These are phyloP conservation scores for Saccharomycopsis oosterbeekiorum DNA, from an alignment of 805 yeast genomes.

Conservation along the genomic window DNA sequence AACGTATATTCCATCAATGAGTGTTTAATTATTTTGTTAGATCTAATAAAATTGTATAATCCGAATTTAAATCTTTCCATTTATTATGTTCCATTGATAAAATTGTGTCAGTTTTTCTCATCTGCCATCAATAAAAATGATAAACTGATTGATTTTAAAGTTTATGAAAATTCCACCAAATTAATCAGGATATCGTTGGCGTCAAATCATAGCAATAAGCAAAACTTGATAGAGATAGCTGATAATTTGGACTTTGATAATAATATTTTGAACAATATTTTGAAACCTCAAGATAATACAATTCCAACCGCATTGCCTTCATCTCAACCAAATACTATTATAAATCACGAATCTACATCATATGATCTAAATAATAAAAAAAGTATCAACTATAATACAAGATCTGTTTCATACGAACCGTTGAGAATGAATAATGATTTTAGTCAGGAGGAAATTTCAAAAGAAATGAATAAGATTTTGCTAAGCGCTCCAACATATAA, in stretches of 20 bases:
- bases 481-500: constrained; percentile 27
- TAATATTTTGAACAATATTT: neutral
- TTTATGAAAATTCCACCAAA: constrained; percentile 1
- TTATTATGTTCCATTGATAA: constrained; percentile 19
- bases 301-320: neutral
- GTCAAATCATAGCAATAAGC: neutral
- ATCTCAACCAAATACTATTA: neutral
- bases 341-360: neutral
- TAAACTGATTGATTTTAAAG: neutral
- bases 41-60: constrained; percentile 24
- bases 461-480: constrained; percentile 10
- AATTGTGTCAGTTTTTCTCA: constrained; percentile 13
- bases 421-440: neutral
- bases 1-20: constrained; percentile 21
- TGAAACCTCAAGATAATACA: neutral
- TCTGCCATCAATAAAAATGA: neutral
- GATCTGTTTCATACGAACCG: neutral
- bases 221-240: constrained; percentile 8
- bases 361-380: neutral
- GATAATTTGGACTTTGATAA: neutral
- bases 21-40: constrained; percentile 23
- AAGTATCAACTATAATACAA: neutral
- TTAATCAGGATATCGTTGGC: constrained; percentile 2
- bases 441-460: neutral
- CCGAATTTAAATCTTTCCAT: constrained; percentile 22